Conservation (phyloP, 352 stramenopile species). For the Phytopythium cucurbitacearum region DNA sequence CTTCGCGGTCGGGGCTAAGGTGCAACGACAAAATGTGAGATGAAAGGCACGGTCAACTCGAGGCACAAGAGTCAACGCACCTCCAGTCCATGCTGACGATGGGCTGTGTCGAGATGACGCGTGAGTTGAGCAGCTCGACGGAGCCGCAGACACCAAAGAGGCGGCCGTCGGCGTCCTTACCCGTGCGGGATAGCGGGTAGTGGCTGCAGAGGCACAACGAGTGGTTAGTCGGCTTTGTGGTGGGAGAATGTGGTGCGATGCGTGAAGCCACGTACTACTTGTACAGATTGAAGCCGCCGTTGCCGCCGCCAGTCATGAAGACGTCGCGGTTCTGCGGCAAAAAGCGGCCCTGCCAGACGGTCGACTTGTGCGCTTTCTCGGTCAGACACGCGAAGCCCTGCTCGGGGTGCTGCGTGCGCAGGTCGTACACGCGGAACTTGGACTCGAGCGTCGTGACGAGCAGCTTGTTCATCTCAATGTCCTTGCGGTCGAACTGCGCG, state of each 20-base stretch:
- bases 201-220: slow-evolving; percentile 31
- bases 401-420: slow-evolving; percentile 90
- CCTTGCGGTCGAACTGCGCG: slow-evolving; percentile 94
- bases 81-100: slow-evolving; percentile 97
- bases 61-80: slow-evolving; percentile 10
- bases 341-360: slow-evolving; percentile 93
- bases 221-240: not conserved
- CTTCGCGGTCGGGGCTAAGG: slow-evolving; percentile 86
- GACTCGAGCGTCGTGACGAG: slow-evolving; percentile 94
- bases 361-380: slow-evolving; percentile 93
- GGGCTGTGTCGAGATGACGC: slow-evolving; percentile 94
- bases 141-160: slow-evolving; percentile 87
- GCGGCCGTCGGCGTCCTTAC: slow-evolving; percentile 81
- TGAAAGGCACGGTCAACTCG: not conserved
- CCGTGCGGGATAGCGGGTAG: slow-evolving; percentile 76
- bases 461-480: slow-evolving; percentile 98
- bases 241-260: too few species aligned
- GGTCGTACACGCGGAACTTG: slow-evolving; percentile 94
- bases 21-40: not conserved
- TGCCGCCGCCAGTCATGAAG: slow-evolving; percentile 95
- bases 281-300: slow-evolving; percentile 97
- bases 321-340: slow-evolving; percentile 95
- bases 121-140: slow-evolving; percentile 94
- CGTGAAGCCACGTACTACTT: slow-evolving; percentile 87
- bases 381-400: slow-evolving; percentile 91